Base-by-base conservation (phyloP, 176 grass and related monocot genomes). In the Triticum timopheevii region DNA sequence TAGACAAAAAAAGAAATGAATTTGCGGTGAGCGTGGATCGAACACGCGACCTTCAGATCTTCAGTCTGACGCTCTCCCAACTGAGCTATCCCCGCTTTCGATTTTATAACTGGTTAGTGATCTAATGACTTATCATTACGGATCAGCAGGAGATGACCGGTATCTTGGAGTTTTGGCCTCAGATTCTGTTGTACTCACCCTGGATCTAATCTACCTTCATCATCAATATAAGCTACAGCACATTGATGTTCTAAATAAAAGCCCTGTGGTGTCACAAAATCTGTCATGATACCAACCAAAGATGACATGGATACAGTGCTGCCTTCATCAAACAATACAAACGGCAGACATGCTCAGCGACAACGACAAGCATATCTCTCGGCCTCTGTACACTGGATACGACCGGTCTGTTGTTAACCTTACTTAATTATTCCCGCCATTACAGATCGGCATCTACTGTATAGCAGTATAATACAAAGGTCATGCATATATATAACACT, bases 61-160 rank as follows among this genome's bases (percentile, higher is more conserved):
- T 92, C 89, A 93, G 91, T 89, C 86, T 95, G 94, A 91, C 89
- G 89, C 87, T 91, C 87, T 91, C 94, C 91, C 89, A 93, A 91
- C 91, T 93, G 89, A 95, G 89, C 94, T 95, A 93, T 93, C 93
- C 88, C 90, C 87, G 88, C 86, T 58, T 58, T 30, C 2, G 28
- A 2, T 30, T 30, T 30, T 2, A 30, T 2, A 30, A 30, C 28
- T 30, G 28, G 28, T 30, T 30, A 30, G 28, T 30, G 28, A 30
- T 30, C 28, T 30, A 30, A 30, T 30, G 28, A 2, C 28, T 30
- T 30, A 30, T 30, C 28, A 30, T 30, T 30, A 30, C 28, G 28
- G 1, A 30, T 30, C 28, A 30, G 28, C 28, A 30, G 28, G 28
- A 30, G 28, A 30, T 2, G 28, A 30, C 2, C 28, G 28, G 28